These are phyloP conservation scores for Xylaria bambusicola DNA, from an alignment of 495 filamentous ascomycete species.

Conservation along the genomic window DNA sequence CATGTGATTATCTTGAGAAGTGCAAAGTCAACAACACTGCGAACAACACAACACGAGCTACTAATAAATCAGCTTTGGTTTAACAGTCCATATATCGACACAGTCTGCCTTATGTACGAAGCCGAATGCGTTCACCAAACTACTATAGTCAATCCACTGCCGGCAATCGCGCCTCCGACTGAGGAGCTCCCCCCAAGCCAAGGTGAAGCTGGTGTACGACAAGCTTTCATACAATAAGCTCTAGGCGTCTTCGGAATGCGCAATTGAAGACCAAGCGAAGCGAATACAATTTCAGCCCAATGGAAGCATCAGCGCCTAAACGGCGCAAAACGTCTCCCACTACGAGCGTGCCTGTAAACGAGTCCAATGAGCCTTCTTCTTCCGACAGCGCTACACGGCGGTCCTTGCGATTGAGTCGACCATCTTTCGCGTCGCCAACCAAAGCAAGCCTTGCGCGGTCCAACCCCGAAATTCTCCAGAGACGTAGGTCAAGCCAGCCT, in stretches of 20 bases:
- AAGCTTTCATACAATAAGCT: background rate
- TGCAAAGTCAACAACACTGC: constrained; percentile 3
- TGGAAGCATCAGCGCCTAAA: constrained; percentile 62
- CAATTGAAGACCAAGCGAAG: background rate
- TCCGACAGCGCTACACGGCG: constrained; percentile 27
- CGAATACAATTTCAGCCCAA: constrained; percentile 23
- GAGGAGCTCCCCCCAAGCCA: background rate
- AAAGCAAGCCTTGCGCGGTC: constrained; percentile 64
- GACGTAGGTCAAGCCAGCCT: constrained; percentile 37
- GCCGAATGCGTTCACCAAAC: background rate
- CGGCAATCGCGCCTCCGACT: background rate
- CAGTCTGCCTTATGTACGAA: background rate
- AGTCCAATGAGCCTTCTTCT: constrained; percentile 18
- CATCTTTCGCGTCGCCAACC: constrained; percentile 68
- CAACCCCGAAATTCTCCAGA: constrained; percentile 60
- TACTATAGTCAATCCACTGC: background rate
- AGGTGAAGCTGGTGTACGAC: background rate
- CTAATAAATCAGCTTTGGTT: background rate
- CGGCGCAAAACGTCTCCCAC: constrained; percentile 60
- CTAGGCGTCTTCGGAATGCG: background rate
- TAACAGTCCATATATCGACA: background rate
- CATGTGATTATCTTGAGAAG: constrained; percentile 2
- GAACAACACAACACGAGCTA: background rate
- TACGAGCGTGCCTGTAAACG: constrained; percentile 27
- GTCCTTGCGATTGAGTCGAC: constrained; percentile 37